Base-by-base conservation (phyloP, 345 rosid genomes). In the Rhizophora apiculata region DNA sequence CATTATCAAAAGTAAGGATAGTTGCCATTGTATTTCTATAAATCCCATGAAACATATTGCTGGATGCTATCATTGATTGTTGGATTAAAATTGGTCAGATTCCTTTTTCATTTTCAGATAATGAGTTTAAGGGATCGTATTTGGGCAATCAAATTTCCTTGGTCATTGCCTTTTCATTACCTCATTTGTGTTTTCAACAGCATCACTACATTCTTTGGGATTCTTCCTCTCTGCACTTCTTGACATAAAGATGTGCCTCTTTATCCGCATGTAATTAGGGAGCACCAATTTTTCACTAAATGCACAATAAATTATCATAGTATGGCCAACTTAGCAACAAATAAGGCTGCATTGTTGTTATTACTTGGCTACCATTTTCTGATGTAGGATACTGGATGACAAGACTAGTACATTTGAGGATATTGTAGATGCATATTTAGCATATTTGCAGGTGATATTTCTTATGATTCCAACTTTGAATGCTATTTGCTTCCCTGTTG, bases 361-460 rank as follows among this genome's bases (percentile, higher is more conserved):
- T 60, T 72, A 48, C 19, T 51, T 36, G 63, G 29, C 68, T 58
- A 27, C 68, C 37, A 6, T 39, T 55, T 10, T 78, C 46, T 61
- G 78, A 20, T 68, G 73, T 74, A 94, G 99, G 84, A 71, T 86
- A 75, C 80, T 87, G 82, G 87, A 85, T 9, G 82, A 87, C 65
- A 87, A 83, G 76, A 84, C 82, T 61, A 87, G 83, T 67, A 75
- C 92, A 49, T 67, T 96, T 76, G 99, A 96, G 82, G 98, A 96
- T 75, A 86, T 86, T 39, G 73, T 96, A 66, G 99, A 92, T 79
- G 92, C 93, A 62, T 96, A 96, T 85, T 82, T 92, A 70, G 97
- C 92, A 22, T 82, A 86, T 78, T 76, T 92, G 84, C 99, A 96
- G 88, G 97, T 85, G 76, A 71, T 79, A 72, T 73, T 69, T 27